Base-by-base conservation (phyloP, 768 basidiomycete species). In the Sarcodon aspratus region DNA sequence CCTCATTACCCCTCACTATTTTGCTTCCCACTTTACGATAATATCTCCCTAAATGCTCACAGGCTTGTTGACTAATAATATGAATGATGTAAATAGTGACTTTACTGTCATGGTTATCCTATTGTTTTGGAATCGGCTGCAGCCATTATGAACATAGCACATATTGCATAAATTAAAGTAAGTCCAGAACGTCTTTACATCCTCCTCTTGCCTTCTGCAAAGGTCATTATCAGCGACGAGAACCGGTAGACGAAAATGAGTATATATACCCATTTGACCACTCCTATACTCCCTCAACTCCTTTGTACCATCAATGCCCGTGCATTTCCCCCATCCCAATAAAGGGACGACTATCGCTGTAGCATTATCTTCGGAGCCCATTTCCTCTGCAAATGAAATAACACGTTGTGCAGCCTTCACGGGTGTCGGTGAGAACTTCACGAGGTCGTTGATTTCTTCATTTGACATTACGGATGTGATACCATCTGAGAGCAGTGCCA, bases 391-490 rank as follows among this genome's bases (percentile, higher is more conserved):
- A 59, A 91, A 97, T 17, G 79, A 66, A 6, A 97, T 67, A 38
- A 98, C 92, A 11, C 75, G 73, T 32, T 84, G 73, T 3, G 95
- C 94, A n/a, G 91, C 94, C 32, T 66, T 65, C 57, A 78, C 80
- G 0, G 95, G 95, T 56, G 81, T 77, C 8, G 67, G 61, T 7
- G 84, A 79, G 42, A 72, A 71, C 45, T 93, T 74, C 6, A 82
- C 85, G 40, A 99, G 79, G 63, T 98, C 96, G 33, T 89, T 80
- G 52, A 99, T 84, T 66, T 99, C 96, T 52, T 89, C 86, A 61
- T 98, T 93, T 0, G 93, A 93, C 38, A 96, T 73, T 43, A 88
- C 76, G 34, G 89, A 90, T 1, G 92, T 88, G 45, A 98, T 76
- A 6, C 96, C 96, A 63, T 99, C 96, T 9, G 93, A 94, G n/a